Percentiles rank a stretch among this genome's conserved stretches.
Conservation (phyloP, 2,329 filamentous ascomycete species). For the Colletotrichum chlorophyti region DNA sequence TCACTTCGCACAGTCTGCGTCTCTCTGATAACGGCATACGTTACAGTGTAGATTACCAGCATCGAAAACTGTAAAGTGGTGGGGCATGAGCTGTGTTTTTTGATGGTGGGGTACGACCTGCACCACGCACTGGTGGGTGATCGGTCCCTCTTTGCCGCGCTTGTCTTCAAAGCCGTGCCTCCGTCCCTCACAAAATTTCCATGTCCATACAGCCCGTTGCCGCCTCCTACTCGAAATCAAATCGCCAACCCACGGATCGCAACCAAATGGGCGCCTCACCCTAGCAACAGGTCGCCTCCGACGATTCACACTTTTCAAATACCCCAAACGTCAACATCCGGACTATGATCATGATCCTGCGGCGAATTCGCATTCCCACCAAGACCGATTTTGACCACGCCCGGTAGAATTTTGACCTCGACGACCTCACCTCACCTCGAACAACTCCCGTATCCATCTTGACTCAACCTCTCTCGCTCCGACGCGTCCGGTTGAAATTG, state of each 20-base stretch:
- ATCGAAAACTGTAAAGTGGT: not conserved
- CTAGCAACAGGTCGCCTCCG: not conserved
- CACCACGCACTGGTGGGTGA: too few species aligned
- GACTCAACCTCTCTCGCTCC: conserved; percentile 2
- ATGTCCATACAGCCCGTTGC: not conserved
- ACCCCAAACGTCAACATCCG: not conserved
- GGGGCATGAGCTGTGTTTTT: conserved; percentile 21
- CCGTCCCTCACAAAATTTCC: conserved; percentile 24
- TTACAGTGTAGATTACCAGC: too few species aligned
- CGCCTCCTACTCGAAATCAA: not conserved
- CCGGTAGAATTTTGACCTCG: conserved; percentile 21
- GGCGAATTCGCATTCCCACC: conserved; percentile 21
- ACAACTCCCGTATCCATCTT: not conserved
- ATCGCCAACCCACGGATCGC: not conserved
- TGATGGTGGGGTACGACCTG: conserved; percentile 30
- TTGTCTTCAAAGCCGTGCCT: not conserved
- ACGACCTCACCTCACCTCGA: too few species aligned
- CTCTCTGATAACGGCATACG: too few species aligned
- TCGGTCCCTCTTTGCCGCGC: conserved; percentile 18
- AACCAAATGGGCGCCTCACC: not conserved
- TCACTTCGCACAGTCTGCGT: not conserved
- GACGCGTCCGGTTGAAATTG: not conserved
- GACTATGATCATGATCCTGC: conserved; percentile 25
- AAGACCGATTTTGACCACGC: conserved; percentile 6
- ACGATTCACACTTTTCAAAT: not conserved